Evolutionary conservation across 2,329 filamentous ascomycete species (phyloP).

Genomic region (Falciphora oryzae): DNA sequence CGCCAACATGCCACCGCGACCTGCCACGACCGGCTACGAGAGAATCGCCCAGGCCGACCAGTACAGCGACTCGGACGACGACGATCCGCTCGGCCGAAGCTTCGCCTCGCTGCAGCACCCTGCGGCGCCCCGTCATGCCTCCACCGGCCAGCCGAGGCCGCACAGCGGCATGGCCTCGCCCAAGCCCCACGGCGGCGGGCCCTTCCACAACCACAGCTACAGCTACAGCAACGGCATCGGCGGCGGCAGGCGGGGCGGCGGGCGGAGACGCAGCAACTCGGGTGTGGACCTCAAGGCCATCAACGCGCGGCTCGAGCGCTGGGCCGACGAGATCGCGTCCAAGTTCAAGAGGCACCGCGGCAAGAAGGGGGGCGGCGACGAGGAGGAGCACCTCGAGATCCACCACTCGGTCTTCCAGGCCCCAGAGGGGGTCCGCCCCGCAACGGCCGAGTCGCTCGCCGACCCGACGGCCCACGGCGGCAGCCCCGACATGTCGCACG

Average conservation of each 20-base stretch:
- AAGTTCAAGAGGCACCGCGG: constrained; percentile 86
- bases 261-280: constrained; percentile 55
- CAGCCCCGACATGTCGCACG: constrained; percentile 55
- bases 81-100: constrained; percentile 49
- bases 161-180: constrained; percentile 56
- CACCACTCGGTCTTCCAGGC: constrained; percentile 96
- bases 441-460: constrained; percentile 69
- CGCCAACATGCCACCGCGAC: constrained; percentile 57
- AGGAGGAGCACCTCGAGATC: constrained; percentile 88
- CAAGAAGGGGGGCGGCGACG: constrained; percentile 61
- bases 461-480: constrained; percentile 17
- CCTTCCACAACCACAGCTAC: constrained; percentile 7
- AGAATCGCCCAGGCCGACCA: constrained; percentile 78
- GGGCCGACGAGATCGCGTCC: constrained; percentile 96
- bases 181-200: constrained; percentile 31
- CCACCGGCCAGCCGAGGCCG: constrained; percentile 55
- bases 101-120: constrained; percentile 48
- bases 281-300: constrained; percentile 98
- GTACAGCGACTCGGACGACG: constrained; percentile 62
- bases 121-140: constrained; percentile 56
- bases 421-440: constrained; percentile 78
- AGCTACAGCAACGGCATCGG: constrained; percentile 6
- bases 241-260: constrained; percentile 34
- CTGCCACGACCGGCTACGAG: constrained; percentile 76
- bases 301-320: constrained; percentile 88